Evolutionary conservation across 306 rosid genomes (phyloP), one percentile per base, ranked within the genome.

Genomic region (Trifolium dubium): DNA sequence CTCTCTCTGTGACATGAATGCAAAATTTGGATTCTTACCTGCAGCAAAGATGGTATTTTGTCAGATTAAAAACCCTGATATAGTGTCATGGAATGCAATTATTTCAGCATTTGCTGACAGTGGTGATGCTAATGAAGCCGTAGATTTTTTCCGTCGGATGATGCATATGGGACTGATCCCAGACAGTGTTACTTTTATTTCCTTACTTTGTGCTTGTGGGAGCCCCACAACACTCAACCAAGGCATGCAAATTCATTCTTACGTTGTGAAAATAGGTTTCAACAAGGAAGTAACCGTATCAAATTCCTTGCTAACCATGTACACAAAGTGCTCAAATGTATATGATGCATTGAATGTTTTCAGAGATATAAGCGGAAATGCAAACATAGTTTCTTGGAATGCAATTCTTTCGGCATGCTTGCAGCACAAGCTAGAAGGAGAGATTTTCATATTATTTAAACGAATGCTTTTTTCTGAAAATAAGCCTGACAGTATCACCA

Each of bases 1-100:
- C 88, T 89, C 96, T 30, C 92, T 88, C 12, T 86, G 84, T 76
- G 96, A 85, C 83, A 89, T 92, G 97, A 89, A 89, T 75, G 89
- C 92, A 2, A 92, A 92, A 62, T 80, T 83, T 51, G 86, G 96
- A 18, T 74, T 74, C 60, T 75, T 88, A 58, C 75, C 68, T 63
- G 80, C 83, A 34, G 91, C 93, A 51, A 86, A 77, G 80, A 74
- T 13, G 4, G 86, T 75, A 19, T 92, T 89, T 81, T 62, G 61
- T 83, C 82, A 68, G 39, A 92, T 92, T 44, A 86, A 88, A 41
- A 81, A 32, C 63, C 91, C 87, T 46, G 93, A 92, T 85, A 74
- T 85, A 68, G 97, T 88, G 23, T 85, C 91, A 18, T 92, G 97
- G 96, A 92, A 88, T 72, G 89, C 90, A 58, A 88, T 92, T 46